These are phyloP conservation scores for Dictyostelium discoideum DNA, from an alignment of 78 protist species.

Conservation along the genomic window DNA sequence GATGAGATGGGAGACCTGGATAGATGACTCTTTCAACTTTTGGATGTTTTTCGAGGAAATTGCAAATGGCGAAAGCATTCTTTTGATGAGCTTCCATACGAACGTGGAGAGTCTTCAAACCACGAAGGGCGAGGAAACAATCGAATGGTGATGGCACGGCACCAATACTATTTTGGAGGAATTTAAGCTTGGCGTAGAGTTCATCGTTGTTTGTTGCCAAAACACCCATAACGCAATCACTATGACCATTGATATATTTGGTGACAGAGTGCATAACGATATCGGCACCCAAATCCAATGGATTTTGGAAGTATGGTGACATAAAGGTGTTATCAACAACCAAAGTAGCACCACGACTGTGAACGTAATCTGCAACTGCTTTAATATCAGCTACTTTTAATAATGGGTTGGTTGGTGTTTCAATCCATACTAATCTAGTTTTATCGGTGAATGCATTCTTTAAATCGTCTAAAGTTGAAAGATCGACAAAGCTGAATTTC, in stretches of 20 bases:
- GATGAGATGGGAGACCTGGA: conserved; percentile 92
- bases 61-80: conserved; percentile 87
- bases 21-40: conserved; percentile 91
- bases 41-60: conserved; percentile 68
- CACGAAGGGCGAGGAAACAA: conserved; percentile 91
- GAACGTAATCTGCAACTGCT: conserved; percentile 85
- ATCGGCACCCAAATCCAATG: conserved; percentile 96
- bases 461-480: conserved; percentile 74
- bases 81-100: conserved; percentile 88
- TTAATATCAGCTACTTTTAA: conserved; percentile 88
- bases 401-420: conserved; percentile 97
- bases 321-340: conserved; percentile 96
- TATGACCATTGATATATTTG: conserved; percentile 96
- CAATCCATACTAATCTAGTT: conserved; percentile 93
- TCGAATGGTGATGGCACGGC: conserved; percentile 93
- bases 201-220: conserved; percentile 68
- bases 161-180: conserved; percentile 89
- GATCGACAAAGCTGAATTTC: conserved; percentile 87
- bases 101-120: conserved; percentile 91
- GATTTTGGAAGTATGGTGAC: conserved; percentile 93
- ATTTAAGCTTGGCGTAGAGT: conserved; percentile 52
- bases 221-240: conserved; percentile 93
- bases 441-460: conserved; percentile 77
- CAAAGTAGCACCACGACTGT: conserved; percentile 78
- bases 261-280: conserved; percentile 95